Conservation (phyloP, 805 yeast species). For the Candida saitoana region DNA sequence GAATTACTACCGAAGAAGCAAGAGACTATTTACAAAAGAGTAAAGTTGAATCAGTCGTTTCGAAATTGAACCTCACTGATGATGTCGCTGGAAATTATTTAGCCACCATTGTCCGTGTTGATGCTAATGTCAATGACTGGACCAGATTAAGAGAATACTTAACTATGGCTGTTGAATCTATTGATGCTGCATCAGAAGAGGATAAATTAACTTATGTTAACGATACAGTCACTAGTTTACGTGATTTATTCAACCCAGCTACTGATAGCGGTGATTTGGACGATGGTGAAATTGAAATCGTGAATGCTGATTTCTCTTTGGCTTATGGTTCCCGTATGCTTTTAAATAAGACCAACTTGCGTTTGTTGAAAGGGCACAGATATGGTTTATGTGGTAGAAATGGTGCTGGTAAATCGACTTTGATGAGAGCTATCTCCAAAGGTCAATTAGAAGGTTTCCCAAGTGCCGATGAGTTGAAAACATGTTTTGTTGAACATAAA, state of each 20-base stretch:
- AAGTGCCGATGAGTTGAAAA: conserved; percentile 74
- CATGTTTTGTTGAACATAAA: conserved; percentile 96
- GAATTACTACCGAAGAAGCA: conserved; percentile 57
- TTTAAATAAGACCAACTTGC: conserved; percentile 83
- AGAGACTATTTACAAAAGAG: conserved; percentile 33
- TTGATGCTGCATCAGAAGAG: conserved; percentile 22
- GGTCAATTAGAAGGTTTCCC: conserved; percentile 99
- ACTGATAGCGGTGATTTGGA: conserved; percentile 50
- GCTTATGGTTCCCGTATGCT: conserved; percentile 98
- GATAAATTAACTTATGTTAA: conserved; percentile 34
- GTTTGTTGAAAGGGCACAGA: conserved; percentile 90
- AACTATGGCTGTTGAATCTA: conserved; percentile 24
- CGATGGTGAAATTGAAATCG: conserved; percentile 86
- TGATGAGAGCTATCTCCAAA: conserved; percentile 94
- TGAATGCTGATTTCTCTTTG: conserved; percentile 88
- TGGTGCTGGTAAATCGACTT: conserved; percentile 98
- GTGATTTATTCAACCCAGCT: conserved; percentile 46
- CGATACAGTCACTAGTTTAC: conserved; percentile 43
- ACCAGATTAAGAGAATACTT: conserved; percentile 52
- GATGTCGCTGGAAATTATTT: conserved; percentile 46
- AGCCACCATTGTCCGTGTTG: conserved; percentile 33
- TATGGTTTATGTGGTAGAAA: conserved; percentile 97
- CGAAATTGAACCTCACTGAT: conserved; percentile 19
- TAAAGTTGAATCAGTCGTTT: conserved; percentile 8
- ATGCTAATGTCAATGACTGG: conserved; percentile 45